Base-by-base conservation (phyloP, 768 basidiomycete genomes). In the Mycena albidolilacea region DNA sequence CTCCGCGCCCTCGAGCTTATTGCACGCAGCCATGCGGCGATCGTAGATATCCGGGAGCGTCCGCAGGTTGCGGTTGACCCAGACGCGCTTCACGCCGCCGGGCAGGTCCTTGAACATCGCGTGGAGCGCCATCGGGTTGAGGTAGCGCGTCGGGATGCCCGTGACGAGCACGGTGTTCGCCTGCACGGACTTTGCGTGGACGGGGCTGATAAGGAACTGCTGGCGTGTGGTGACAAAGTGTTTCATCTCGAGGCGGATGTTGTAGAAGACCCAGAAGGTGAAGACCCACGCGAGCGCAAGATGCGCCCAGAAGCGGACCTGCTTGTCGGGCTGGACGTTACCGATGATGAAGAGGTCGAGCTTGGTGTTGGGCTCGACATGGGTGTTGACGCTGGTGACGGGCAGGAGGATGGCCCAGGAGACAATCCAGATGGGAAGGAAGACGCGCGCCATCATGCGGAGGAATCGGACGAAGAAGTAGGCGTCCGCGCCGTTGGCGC, bases 391-490 rank as follows among this genome's bases (percentile, higher is more conserved):
- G 35, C 88, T 82, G 7, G 92, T 90, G 76, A 94, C 81, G 23
- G 97, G 97, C 0, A 99, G 83, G 41, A 99, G 89, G 69, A 98
- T 85, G 62, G 84, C 79, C 97, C 97, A 98, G 2, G 95, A 94
- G 39, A 98, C 38, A 61, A 96, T 73, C 97, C 96, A 99, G 78
- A 98, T 95, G 30, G 98, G 97, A 7, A 97, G 77, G 80, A 98
- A 87, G 35, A 97, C 84, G 75, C 91, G 89, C 62, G 91, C 80
- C 90, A 98, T 93, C 87, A 98, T 91, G 61, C 92, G 90, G 38
- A 95, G 86, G 81, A 95, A 98, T 65, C 96, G 93, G 57, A 98
- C 92, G 77, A 94, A 99, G 79, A 97, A 92, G 84, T 97, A 99
- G 17, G 96, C 94, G 80, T 99, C 97, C 70, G 94, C 85, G 37